phyloP scores from a whole-genome alignment of 768 basidiomycete species.

The Strobilomyces echinocephalus region DNA sequence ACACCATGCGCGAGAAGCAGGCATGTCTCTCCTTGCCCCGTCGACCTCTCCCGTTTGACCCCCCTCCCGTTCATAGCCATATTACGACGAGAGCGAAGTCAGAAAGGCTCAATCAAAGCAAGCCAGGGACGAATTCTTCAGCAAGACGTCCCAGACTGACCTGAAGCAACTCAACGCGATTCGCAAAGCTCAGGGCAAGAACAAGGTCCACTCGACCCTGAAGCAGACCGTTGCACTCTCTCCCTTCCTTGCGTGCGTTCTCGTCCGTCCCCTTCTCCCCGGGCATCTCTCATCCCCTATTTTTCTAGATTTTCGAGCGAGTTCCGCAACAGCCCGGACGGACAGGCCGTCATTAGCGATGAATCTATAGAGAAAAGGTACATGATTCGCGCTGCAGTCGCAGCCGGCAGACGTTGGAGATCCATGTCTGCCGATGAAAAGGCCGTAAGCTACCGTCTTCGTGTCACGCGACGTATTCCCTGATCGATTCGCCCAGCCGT shows the following conservation, averaged over 20 bases:
- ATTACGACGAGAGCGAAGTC: slow-evolving; percentile 16
- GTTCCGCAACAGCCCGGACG: slow-evolving; percentile 16
- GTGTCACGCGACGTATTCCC: background rate
- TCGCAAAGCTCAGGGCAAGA: slow-evolving; percentile 26
- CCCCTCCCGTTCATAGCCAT: slow-evolving; percentile 19
- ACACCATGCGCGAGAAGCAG: slow-evolving; percentile 34
- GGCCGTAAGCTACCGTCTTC: slow-evolving; percentile 16
- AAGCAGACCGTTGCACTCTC: background rate
- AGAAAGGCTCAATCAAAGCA: slow-evolving; percentile 17
- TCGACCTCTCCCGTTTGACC: background rate
- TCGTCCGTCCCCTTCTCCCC: background rate
- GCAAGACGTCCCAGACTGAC: slow-evolving; percentile 12
- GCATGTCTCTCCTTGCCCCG: slow-evolving; percentile 17
- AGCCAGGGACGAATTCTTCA: slow-evolving; percentile 28
- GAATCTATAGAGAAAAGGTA: background rate
- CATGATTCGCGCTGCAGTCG: slow-evolving; percentile 2
- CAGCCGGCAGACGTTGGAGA: slow-evolving; percentile 28
- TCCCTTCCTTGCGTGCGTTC: slow-evolving; percentile 27
- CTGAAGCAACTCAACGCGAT: slow-evolving; percentile 32
- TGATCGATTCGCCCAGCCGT: slow-evolving; percentile 16
- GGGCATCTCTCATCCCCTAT: background rate
- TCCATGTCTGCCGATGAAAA: slow-evolving; percentile 31
- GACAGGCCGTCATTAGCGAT: slow-evolving; percentile 11
- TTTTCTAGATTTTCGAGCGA: slow-evolving; percentile 18
- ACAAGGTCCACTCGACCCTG: slow-evolving; percentile 3